Evolutionary conservation across 208 protist genomes (phyloP).

Genomic region (Leishmania arabica): DNA sequence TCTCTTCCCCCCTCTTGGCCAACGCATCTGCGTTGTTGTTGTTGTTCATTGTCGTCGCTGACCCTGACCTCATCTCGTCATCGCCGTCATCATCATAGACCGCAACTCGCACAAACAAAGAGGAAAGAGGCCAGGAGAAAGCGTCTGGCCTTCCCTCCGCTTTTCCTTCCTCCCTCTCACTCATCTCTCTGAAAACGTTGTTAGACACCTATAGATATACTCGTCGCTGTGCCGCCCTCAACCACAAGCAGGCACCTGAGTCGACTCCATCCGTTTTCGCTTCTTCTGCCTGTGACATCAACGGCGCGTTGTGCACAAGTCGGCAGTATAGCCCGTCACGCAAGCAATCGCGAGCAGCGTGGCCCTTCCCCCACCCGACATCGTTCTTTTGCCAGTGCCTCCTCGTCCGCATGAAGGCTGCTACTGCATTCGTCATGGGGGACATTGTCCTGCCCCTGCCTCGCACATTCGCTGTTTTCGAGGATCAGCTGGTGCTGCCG

Average conservation of each 20-base stretch:
- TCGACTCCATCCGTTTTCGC: neutral
- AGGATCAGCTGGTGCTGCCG: constrained; percentile 50
- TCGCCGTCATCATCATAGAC: neutral
- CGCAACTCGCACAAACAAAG: neutral
- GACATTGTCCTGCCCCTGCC: constrained; percentile 75
- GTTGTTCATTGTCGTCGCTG: neutral
- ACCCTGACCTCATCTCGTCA: neutral
- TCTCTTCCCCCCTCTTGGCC: neutral
- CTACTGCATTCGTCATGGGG: constrained; percentile 38
- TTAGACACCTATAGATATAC: neutral
- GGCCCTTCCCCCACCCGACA: neutral
- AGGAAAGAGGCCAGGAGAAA: neutral
- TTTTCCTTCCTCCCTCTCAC: neutral
- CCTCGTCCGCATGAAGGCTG: constrained; percentile 47
- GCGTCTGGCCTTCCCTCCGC: neutral
- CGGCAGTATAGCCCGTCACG: neutral
- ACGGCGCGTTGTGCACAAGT: neutral
- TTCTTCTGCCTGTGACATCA: neutral
- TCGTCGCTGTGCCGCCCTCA: neutral
- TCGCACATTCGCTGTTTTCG: constrained; percentile 34
- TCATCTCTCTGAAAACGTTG: neutral
- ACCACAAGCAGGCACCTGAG: neutral
- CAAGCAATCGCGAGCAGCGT: neutral
- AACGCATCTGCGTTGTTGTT: neutral
- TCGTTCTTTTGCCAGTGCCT: neutral